These are phyloP conservation scores for Naganishia albida DNA, from an alignment of 1,284 basidiomycete species.

Conservation along the genomic window DNA sequence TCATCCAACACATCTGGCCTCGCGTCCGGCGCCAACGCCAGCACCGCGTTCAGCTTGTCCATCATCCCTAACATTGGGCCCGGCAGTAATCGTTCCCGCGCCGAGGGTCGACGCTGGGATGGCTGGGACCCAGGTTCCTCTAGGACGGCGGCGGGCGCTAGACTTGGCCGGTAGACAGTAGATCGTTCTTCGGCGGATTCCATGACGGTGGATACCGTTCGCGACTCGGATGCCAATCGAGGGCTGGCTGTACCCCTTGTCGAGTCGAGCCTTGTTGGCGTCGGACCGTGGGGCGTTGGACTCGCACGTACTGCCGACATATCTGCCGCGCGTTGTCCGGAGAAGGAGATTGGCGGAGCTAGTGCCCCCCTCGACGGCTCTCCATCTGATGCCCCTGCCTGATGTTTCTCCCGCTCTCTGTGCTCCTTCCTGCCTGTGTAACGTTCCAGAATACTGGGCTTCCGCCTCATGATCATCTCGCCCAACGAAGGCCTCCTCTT, in stretches of 20 bases:
- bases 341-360: conserved; percentile 1
- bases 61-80: conserved; percentile 42
- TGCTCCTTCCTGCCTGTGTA: conserved; percentile 17
- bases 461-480: conserved; percentile 22
- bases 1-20: conserved; percentile 72
- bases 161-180: background rate
- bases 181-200: background rate
- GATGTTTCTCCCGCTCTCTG: conserved; percentile 21
- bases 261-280: background rate
- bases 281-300: background rate
- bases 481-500: conserved; percentile 33
- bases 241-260: background rate
- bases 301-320: background rate
- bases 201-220: conserved; percentile 13
- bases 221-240: conserved; percentile 12
- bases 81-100: background rate
- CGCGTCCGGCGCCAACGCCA: conserved; percentile 61
- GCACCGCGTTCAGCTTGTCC: conserved; percentile 57
- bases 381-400: background rate
- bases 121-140: background rate
- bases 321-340: background rate
- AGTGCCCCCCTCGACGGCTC: background rate
- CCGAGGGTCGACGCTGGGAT: conserved; percentile 1
- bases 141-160: conserved; percentile 38
- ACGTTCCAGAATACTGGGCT: conserved; percentile 21